Conservation (phyloP, 129 eudicot species). For the Sambucus nigra region DNA sequence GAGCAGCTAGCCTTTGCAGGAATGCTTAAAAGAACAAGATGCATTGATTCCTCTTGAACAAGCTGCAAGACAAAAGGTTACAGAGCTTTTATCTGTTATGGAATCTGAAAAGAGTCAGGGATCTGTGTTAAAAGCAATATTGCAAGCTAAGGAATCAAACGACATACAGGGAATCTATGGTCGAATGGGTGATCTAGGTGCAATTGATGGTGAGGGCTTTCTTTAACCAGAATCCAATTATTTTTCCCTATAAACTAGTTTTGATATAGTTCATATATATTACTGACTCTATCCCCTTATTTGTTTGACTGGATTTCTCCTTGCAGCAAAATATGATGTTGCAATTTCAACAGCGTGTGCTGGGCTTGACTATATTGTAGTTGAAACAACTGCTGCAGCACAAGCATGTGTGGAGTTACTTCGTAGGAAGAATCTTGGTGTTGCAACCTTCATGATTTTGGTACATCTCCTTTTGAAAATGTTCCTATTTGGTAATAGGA, state of each 20-base stretch:
- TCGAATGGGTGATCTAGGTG: slow-evolving; percentile 91
- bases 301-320: slow-evolving; percentile 16
- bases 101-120: slow-evolving; percentile 89
- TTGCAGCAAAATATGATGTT: slow-evolving; percentile 78
- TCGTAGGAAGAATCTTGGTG: slow-evolving; percentile 77
- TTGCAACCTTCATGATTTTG: slow-evolving; percentile 96
- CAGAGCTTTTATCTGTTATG: slow-evolving; percentile 64
- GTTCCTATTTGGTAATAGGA: too few relatives aligned
- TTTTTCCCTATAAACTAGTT: not conserved
- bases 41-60: slow-evolving; percentile 63
- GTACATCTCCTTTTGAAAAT: slow-evolving; percentile 29
- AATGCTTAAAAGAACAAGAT: slow-evolving; percentile 68
- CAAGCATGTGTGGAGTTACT: slow-evolving; percentile 90
- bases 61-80: slow-evolving; percentile 72
- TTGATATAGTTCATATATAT: not conserved
- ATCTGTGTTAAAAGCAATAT: slow-evolving; percentile 69
- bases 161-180: slow-evolving; percentile 80
- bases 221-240: not conserved
- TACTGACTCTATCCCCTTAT: not conserved
- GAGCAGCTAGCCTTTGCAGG: slow-evolving; percentile 29
- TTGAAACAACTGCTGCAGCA: slow-evolving; percentile 92
- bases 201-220: slow-evolving; percentile 61
- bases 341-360: slow-evolving; percentile 94
- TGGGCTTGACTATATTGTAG: slow-evolving; percentile 89
- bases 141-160: slow-evolving; percentile 75